Evolutionary conservation across 352 stramenopile species (phyloP).

Genomic region (Globisporangium splendens): DNA sequence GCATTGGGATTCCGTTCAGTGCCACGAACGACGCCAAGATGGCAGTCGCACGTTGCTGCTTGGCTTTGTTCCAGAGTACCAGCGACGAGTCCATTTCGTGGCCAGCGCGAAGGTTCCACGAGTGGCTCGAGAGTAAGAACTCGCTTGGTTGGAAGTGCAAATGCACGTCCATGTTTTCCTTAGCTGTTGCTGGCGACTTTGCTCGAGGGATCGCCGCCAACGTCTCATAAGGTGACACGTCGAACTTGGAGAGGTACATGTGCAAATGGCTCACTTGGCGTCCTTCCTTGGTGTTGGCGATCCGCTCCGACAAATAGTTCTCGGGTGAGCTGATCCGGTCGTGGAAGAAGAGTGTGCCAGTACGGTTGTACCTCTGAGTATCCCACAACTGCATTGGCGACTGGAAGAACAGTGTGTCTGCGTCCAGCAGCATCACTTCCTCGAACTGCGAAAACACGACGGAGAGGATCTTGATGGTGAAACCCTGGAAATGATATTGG

Average conservation of each 20-base stretch:
- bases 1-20: conserved; percentile 27
- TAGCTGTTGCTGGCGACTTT: conserved; percentile 13
- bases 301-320: conserved; percentile 37
- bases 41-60: conserved; percentile 59
- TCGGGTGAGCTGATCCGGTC: conserved; percentile 38
- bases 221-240: conserved; percentile 35
- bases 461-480: conserved; percentile 65
- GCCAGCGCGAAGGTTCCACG: conserved; percentile 60
- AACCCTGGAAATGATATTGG: conserved; percentile 45
- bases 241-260: conserved; percentile 48
- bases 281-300: conserved; percentile 9
- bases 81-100: conserved; percentile 77
- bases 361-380: conserved; percentile 41
- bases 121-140: conserved; percentile 46
- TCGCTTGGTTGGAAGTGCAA: conserved; percentile 49
- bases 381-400: conserved; percentile 53
- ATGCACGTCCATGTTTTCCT: conserved; percentile 7
- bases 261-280: conserved; percentile 36
- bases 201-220: conserved; percentile 30
- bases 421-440: conserved; percentile 75
- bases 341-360: conserved; percentile 58
- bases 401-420: conserved; percentile 65
- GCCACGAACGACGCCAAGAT: conserved; percentile 58
- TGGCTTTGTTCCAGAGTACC: conserved; percentile 67
- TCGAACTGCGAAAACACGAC: conserved; percentile 63